phyloP scores from a whole-genome alignment of 2,329 filamentous ascomycete genomes.

The Phialocephala sp. region DNA sequence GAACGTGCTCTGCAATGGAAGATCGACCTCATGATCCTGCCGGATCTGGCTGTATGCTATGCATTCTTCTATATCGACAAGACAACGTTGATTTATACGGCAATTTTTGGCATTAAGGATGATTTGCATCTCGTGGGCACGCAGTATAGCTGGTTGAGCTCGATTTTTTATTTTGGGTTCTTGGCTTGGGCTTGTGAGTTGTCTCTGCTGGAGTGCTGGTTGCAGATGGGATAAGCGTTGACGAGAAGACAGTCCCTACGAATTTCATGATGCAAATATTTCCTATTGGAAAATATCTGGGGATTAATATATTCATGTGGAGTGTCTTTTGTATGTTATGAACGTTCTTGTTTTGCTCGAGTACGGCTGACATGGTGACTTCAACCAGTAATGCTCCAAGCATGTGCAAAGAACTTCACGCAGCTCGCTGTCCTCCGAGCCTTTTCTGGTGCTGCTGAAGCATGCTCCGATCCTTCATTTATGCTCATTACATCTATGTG shows the following conservation, averaged over 20 bases:
- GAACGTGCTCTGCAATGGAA: constrained; percentile 47
- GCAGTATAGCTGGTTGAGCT: constrained; percentile 57
- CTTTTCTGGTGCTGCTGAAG: constrained; percentile 60
- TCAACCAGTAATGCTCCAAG: constrained; percentile 52
- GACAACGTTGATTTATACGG: constrained; percentile 59
- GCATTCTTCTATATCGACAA: constrained; percentile 50
- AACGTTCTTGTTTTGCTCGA: background rate
- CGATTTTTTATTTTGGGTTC: constrained; percentile 62
- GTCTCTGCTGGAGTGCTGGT: background rate
- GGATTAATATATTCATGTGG: constrained; percentile 57
- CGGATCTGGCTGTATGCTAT: constrained; percentile 59
- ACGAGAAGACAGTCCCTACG: constrained; percentile 47
- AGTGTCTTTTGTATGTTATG: constrained; percentile 46
- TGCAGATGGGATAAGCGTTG: background rate
- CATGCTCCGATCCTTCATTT: constrained; percentile 58
- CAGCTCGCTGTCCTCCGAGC: constrained; percentile 57
- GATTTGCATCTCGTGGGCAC: constrained; percentile 57
- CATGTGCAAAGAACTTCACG: constrained; percentile 55
- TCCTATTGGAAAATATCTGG: constrained; percentile 60
- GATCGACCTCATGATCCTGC: constrained; percentile 65
- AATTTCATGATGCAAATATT: constrained; percentile 50
- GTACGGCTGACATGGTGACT: background rate
- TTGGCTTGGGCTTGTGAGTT: constrained; percentile 53
- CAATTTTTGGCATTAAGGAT: constrained; percentile 62
- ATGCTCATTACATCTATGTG: constrained; percentile 62